Percentiles rank a stretch among this genome's conserved stretches.
Conservation (phyloP, 2,329 filamentous ascomycete genomes). For the Trichoderma sp. region DNA sequence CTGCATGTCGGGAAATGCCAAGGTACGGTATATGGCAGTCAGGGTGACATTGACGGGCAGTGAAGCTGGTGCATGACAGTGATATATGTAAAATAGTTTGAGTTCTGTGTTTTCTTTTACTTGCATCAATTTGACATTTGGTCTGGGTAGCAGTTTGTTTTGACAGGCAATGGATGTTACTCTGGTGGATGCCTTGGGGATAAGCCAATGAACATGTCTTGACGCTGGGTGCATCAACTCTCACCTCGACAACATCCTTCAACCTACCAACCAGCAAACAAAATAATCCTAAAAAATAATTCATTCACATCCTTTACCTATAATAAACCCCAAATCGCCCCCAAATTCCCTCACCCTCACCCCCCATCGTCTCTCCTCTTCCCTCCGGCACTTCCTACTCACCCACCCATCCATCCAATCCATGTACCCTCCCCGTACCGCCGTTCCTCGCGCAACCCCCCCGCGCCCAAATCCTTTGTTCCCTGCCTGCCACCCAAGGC, state of each 20-base stretch:
- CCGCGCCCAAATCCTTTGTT: conserved; percentile 3
- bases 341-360: neutral
- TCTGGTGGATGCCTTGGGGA: neutral
- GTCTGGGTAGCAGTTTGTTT: too few relatives aligned
- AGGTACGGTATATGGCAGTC: too few relatives aligned
- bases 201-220: neutral
- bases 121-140: too few relatives aligned
- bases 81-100: neutral
- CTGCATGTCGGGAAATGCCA: too few relatives aligned
- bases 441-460: neutral
- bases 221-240: neutral
- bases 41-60: neutral
- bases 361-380: neutral
- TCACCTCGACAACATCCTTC: neutral
- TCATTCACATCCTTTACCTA: neutral
- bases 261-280: neutral
- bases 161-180: neutral
- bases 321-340: neutral
- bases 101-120: neutral
- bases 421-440: conserved; percentile 6
- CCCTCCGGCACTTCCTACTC: neutral
- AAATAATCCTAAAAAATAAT: neutral
- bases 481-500: neutral
- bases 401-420: neutral
- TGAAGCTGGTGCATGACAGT: neutral